Evolutionary conservation across 2,329 filamentous ascomycete species (phyloP), one percentile per base, ranked within the genome.

Genomic region (Alternaria sp.): DNA sequence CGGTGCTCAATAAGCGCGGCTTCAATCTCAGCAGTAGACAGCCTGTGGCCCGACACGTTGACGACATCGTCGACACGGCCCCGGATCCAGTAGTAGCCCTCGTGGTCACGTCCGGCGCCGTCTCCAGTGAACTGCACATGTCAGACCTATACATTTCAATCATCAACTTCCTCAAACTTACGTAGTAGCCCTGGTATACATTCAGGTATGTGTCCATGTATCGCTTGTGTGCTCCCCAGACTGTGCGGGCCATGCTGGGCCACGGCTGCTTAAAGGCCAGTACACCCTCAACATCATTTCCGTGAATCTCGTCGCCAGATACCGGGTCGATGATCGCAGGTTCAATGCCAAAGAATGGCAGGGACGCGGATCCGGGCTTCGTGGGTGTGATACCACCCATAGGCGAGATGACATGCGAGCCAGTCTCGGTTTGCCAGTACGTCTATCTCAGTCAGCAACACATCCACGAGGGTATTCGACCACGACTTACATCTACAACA

Each of bases 401-500:
- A 18, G 95, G 95, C 5, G 93, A 92, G 78, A 99, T 98, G 74
- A 97, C 93, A 81, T 99, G 90, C 65, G 92, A 98, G 58, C 95
- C 95, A 2, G 95, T 99, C 85, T 99, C 95, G 54, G 95, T 99
- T 87, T 99, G 95, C 95, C 95, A 99, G 87, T 99, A 99, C 55
- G 95, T 99, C 93, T 97, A 77, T 60, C 32, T n/a, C 28, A 41
- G 48, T 79, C 54, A 78, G 70, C 49, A 45, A 40, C 27, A 28
- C 43, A 44, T 25, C 36, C 10, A 40, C 30, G 36, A 38, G 14
- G 7, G 18, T 12, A 20, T 45, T 25, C n/a, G 34, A 16, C 4
- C 40, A 44, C 25, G 57, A 87, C 93, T 87, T 84, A 97, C 93
- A 79, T 99, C 95, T 57, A 97, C 90, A 79, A 99, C 86, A 76